Base-by-base conservation (phyloP, 1,139 yeast species). In the Groenewaldozyma sp. region DNA sequence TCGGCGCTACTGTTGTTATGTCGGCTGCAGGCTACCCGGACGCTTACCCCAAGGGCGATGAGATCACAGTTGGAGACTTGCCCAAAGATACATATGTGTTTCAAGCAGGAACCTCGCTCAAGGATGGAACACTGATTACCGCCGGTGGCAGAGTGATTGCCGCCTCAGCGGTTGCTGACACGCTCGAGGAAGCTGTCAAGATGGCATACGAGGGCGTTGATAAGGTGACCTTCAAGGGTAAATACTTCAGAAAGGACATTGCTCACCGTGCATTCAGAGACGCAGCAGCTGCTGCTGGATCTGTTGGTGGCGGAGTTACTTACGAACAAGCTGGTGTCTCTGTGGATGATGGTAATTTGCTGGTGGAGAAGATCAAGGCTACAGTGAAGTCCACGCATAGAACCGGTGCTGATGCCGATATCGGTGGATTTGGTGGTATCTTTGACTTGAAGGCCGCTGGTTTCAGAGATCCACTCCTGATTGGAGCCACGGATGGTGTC, bases 401-500 rank as follows among this genome's bases (percentile, higher is more conserved):
- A 64, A 71, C 94, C 26, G 99, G 99, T 54, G 94, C 98, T 34
- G 96, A 91, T 58, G 86, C 97, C 17, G 95, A 87, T 52, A 91
- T 93, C 53, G 99, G 99, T 59, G 99, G 99, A 3, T 93, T 93
- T 57, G 99, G 99, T 49, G 99, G 98, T 49, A 68, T 88, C 34
- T 93, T 93, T 53, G 98, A 93, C 60, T 71, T 93, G 54, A 76
- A 79, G 54, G 78, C 79, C 39, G 94, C 95, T 36, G 97, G 97
- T 9, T 93, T 80, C 63, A 65, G 67, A 43, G 76, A 78, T 46
- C 84, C 95, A 9, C 66, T 93, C 42, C 69, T 93, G 45, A 97
- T 93, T 37, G 96, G 94, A 46, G 97, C 98, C 42, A 93, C 98
- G 36, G 99, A 93, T 65, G 99, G 99, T 64, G 97, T 93, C 45